phyloP scores from a whole-genome alignment of 176 grass and related monocot genomes.

The Oryza nivara region DNA sequence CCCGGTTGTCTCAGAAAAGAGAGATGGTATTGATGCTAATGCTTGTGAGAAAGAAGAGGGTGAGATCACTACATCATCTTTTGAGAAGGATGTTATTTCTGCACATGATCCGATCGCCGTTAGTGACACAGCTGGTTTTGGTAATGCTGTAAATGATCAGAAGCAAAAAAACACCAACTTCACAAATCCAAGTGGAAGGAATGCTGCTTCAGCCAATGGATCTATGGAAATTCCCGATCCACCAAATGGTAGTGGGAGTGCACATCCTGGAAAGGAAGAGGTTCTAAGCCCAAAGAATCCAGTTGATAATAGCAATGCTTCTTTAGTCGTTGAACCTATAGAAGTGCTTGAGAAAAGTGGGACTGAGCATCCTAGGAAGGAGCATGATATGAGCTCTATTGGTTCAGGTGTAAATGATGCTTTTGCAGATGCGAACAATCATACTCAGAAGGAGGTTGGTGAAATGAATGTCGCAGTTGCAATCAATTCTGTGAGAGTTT shows the following conservation, averaged over 20 bases:
- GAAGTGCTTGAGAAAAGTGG: slow-evolving; percentile 21
- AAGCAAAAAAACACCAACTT: slow-evolving; percentile 40
- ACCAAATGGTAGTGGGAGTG: slow-evolving; percentile 20
- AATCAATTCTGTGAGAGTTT: slow-evolving; percentile 25
- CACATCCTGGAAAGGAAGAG: slow-evolving; percentile 40
- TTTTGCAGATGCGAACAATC: neutral
- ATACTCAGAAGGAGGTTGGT: slow-evolving; percentile 36
- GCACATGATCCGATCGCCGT: slow-evolving; percentile 36
- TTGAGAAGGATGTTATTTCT: slow-evolving; percentile 54
- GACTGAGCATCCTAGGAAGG: slow-evolving; percentile 32
- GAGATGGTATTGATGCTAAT: slow-evolving; percentile 43
- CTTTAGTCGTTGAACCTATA: slow-evolving; percentile 20
- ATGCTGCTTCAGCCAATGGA: slow-evolving; percentile 34
- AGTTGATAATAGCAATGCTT: slow-evolving; percentile 23
- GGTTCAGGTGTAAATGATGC: slow-evolving; percentile 31
- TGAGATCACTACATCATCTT: slow-evolving; percentile 54
- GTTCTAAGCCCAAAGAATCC: neutral
- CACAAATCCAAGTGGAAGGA: slow-evolving; percentile 31
- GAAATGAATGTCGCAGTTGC: slow-evolving; percentile 18
- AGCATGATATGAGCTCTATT: neutral
- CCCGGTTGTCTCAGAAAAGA: slow-evolving; percentile 47
- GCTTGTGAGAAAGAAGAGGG: slow-evolving; percentile 59
- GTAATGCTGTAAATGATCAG: slow-evolving; percentile 26
- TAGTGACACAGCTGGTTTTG: slow-evolving; percentile 48
- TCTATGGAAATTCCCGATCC: neutral